phyloP scores from a whole-genome alignment of 352 stramenopile genomes.

The Pythium insidiosum region DNA sequence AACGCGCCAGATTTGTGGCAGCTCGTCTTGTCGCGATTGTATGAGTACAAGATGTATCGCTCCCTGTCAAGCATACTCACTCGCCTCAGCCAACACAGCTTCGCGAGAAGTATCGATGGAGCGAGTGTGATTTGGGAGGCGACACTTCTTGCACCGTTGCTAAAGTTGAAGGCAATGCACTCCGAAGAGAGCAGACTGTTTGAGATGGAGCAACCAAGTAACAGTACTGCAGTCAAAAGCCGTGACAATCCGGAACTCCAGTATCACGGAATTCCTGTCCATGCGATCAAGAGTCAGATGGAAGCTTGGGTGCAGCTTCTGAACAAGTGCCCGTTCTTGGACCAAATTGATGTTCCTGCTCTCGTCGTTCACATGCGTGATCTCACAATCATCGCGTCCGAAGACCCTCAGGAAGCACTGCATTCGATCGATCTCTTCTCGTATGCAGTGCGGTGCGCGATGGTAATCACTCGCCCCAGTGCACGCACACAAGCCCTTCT shows the following conservation, averaged over 20 bases:
- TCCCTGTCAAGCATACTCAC: conserved; percentile 19
- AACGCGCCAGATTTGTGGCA: conserved; percentile 24
- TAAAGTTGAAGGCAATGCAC: conserved; percentile 11
- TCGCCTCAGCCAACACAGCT: conserved; percentile 11
- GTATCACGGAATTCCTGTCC: too few relatives aligned
- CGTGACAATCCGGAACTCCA: too few relatives aligned
- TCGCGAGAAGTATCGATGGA: conserved; percentile 16
- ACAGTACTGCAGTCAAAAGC: too few relatives aligned
- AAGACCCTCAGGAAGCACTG: background rate
- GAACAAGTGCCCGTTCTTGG: conserved; percentile 30
- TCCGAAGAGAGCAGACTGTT: too few relatives aligned
- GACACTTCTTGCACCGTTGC: conserved; percentile 17
- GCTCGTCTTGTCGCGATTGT: conserved; percentile 17
- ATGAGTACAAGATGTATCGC: conserved; percentile 19
- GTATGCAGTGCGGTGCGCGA: conserved; percentile 19
- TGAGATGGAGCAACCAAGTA: too few relatives aligned
- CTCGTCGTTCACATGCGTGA: conserved; percentile 22
- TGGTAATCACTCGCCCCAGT: conserved; percentile 18
- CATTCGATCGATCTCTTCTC: conserved; percentile 13
- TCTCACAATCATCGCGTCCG: conserved; percentile 2
- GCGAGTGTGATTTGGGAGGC: conserved; percentile 16
- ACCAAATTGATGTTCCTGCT: conserved; percentile 27
- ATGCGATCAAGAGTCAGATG: too few relatives aligned
- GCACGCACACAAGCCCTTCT: conserved; percentile 14
- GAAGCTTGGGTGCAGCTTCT: conserved; percentile 19